These are phyloP conservation scores for Syzygium syzygioides DNA, from an alignment of 441 rosid genomes.

Conservation along the genomic window DNA sequence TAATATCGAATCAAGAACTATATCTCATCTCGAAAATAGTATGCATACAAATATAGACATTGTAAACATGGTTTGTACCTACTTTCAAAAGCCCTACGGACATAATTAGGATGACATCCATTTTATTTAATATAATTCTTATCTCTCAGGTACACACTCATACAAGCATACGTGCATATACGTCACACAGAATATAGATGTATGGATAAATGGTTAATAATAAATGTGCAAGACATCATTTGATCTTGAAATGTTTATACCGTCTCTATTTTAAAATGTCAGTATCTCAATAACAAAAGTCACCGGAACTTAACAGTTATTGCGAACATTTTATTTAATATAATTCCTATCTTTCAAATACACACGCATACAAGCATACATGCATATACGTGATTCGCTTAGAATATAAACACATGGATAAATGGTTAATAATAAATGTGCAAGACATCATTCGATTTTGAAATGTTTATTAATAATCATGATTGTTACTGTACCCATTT, in stretches of 20 bases:
- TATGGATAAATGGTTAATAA: not conserved
- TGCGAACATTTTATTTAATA: not conserved
- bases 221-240: not conserved
- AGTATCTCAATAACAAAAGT: not conserved
- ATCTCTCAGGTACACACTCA: not conserved
- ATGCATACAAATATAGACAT: not conserved
- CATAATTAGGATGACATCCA: not conserved
- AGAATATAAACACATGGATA: no score
- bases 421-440: not conserved
- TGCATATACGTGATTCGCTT: not conserved
- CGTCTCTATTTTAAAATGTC: not conserved
- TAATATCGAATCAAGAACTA: not conserved
- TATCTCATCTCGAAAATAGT: not conserved
- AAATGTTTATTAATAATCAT: not conserved
- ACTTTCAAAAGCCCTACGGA: not conserved
- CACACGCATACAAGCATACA: not conserved
- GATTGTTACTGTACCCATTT: accelerated
- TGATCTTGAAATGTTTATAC: not conserved
- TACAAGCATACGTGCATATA: not conserved
- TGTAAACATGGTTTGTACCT: not conserved
- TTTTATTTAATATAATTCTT: not conserved
- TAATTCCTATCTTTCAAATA: not conserved
- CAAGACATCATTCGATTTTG: not conserved
- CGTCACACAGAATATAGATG: not conserved
- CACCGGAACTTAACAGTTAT: not conserved